A percentile compares a stretch with the other conserved stretches of the same genome.
phyloP scores from a whole-genome alignment of 139 green algal genomes.

The Pseudopediastrum boryanum region DNA sequence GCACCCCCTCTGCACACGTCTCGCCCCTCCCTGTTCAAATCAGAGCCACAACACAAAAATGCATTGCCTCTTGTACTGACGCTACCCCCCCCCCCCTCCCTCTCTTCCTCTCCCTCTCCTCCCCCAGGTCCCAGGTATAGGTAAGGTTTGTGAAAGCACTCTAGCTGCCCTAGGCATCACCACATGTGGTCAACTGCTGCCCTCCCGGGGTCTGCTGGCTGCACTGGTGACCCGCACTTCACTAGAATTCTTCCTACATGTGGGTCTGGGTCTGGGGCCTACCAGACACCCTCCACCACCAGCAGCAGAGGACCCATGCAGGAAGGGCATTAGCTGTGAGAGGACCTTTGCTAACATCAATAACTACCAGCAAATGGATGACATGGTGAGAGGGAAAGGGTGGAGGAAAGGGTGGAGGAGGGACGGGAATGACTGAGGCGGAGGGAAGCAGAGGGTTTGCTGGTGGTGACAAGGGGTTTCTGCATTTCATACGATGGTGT shows the following conservation, averaged over 20 bases:
- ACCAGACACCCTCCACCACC: constrained; percentile 21
- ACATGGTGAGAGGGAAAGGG: too few relatives aligned
- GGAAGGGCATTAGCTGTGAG: too few relatives aligned
- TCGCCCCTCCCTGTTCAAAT: not conserved
- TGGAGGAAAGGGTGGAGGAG: too few relatives aligned
- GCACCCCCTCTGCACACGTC: not conserved
- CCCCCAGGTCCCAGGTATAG: constrained; percentile 73
- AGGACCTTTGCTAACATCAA: too few relatives aligned
- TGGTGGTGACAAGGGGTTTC: too few relatives aligned
- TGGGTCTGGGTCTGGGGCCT: constrained; percentile 63
- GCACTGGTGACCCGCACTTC: constrained; percentile 66
- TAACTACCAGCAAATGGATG: too few relatives aligned
- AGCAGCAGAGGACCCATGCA: too few relatives aligned
- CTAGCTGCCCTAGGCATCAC: constrained; percentile 66
- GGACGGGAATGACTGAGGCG: too few relatives aligned
- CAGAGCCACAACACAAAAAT: not conserved
- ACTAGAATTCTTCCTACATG: constrained; percentile 68
- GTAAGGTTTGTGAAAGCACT: constrained; percentile 75
- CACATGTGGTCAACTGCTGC: constrained; percentile 66
- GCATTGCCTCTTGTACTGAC: not conserved
- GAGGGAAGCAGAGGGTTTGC: too few relatives aligned
- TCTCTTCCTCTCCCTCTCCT: not conserved
- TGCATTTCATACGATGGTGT: too few relatives aligned
- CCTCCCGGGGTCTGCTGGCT: constrained; percentile 59
- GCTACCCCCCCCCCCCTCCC: not conserved